Conservation (phyloP, 306 rosid species). For the Rosa multiflora region DNA sequence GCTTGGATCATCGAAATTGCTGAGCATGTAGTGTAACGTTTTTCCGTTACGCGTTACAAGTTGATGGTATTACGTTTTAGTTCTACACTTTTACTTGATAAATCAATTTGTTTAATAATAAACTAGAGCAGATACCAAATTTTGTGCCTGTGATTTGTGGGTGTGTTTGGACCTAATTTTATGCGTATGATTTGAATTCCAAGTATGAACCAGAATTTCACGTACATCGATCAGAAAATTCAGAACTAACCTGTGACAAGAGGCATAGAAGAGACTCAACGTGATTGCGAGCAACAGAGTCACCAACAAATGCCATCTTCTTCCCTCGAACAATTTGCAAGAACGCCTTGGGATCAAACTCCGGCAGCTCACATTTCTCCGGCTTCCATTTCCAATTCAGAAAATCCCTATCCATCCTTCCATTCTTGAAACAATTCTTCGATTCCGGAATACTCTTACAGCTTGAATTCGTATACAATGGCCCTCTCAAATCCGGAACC, state of each 20-base stretch:
- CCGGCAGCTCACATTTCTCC: conserved; percentile 57
- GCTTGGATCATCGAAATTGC: not conserved
- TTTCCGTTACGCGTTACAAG: not conserved
- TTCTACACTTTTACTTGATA: not conserved
- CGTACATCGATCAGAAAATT: not conserved
- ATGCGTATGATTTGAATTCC: not conserved
- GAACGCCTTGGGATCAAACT: conserved; percentile 53
- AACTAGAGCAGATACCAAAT: not conserved
- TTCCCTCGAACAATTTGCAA: conserved; percentile 59
- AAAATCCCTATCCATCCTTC: conserved; percentile 62
- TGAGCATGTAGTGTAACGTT: not conserved
- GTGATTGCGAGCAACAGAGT: conserved; percentile 86
- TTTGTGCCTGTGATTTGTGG: not conserved
- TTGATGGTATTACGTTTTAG: not conserved
- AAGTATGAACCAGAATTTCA: not conserved
- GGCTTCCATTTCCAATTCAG: conserved; percentile 97
- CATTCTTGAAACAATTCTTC: conserved; percentile 77
- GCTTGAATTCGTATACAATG: conserved; percentile 66
- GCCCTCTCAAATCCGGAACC: conserved; percentile 41
- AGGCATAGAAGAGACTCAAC: conserved; percentile 83
- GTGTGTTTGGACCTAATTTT: not conserved
- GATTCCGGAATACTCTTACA: conserved; percentile 70
- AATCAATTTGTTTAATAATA: not conserved
- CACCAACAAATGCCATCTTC: conserved; percentile 82
- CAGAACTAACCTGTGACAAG: conserved; percentile 65